Conservation (phyloP, 768 basidiomycete genomes). For the Dendrothele bispora region DNA sequence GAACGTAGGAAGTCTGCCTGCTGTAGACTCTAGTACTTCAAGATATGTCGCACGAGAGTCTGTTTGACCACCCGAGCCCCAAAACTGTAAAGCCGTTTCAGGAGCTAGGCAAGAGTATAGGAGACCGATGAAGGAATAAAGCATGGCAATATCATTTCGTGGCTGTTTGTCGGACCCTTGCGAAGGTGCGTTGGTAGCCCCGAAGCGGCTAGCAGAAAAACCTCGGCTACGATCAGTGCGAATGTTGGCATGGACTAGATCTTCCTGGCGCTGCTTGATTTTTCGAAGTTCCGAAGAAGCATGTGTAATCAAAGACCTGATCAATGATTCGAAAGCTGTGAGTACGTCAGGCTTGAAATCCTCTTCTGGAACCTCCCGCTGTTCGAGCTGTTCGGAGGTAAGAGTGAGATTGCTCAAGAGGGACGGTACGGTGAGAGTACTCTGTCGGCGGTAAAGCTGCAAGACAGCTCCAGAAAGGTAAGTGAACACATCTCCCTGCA, state of each 20-base stretch:
- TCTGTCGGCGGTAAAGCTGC: slow-evolving; percentile 47
- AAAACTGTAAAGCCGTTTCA: slow-evolving; percentile 83
- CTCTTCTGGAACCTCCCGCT: slow-evolving; percentile 43
- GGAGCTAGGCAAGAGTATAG: slow-evolving; percentile 73
- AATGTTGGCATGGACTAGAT: slow-evolving; percentile 66
- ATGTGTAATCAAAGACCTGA: slow-evolving; percentile 71
- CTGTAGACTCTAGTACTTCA: slow-evolving; percentile 59
- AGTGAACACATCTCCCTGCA: slow-evolving; percentile 79
- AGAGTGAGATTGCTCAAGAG: slow-evolving; percentile 32
- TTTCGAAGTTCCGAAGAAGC: slow-evolving; percentile 81
- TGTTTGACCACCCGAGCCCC: slow-evolving; percentile 61
- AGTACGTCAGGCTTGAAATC: slow-evolving; percentile 59
- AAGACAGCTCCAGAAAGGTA: slow-evolving; percentile 66
- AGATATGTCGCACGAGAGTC: slow-evolving; percentile 51
- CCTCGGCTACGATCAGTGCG: slow-evolving; percentile 62
- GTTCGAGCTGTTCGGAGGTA: slow-evolving; percentile 42
- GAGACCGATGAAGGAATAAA: slow-evolving; percentile 82
- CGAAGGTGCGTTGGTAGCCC: slow-evolving; percentile 40
- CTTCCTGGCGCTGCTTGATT: slow-evolving; percentile 90
- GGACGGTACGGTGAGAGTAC: slow-evolving; percentile 29
- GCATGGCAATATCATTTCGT: slow-evolving; percentile 81
- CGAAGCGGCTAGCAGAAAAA: slow-evolving; percentile 48
- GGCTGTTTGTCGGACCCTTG: no score
- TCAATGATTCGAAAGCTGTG: slow-evolving; percentile 64
- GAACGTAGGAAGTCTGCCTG: slow-evolving; percentile 69